A percentile compares a stretch with the other conserved stretches of the same genome.
Conservation (phyloP, 371 early-diverging fungal species). For the Coemansia sp. region DNA sequence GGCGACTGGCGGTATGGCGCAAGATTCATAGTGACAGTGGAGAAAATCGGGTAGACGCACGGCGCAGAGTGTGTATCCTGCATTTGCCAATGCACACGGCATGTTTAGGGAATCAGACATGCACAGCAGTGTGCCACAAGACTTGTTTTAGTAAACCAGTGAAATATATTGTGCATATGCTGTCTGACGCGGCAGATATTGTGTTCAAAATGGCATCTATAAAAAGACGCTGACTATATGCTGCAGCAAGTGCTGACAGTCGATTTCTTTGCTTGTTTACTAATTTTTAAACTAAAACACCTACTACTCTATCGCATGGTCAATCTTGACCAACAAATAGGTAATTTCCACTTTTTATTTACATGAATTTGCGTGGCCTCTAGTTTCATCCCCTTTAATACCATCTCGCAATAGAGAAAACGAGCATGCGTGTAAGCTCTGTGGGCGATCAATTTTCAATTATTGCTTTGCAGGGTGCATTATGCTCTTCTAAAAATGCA, state of each 20-base stretch:
- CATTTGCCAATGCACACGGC: background rate
- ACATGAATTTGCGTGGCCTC: background rate
- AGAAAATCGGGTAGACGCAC: background rate
- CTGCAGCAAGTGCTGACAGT: background rate
- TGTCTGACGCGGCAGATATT: background rate
- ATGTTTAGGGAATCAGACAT: background rate
- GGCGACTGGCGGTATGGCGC: background rate
- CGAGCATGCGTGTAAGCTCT: background rate
- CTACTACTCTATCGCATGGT: background rate
- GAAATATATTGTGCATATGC: background rate
- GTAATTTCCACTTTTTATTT: background rate
- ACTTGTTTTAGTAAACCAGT: background rate
- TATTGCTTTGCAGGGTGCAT: background rate
- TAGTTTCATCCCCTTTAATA: background rate
- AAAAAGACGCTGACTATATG: background rate
- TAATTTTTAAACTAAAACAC: background rate
- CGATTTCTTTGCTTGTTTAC: background rate
- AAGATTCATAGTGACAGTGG: conserved; percentile 1
- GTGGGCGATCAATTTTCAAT: background rate
- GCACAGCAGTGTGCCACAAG: conserved; percentile 4
- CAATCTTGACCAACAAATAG: background rate
- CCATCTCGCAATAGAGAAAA: background rate
- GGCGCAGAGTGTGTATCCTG: background rate
- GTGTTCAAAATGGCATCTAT: background rate
- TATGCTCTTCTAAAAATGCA: too few species aligned